A percentile compares a stretch with the other conserved stretches of the same genome.
Evolutionary conservation across 2,329 filamentous ascomycete genomes (phyloP).

Genomic region (Hypomyces rosellus): DNA sequence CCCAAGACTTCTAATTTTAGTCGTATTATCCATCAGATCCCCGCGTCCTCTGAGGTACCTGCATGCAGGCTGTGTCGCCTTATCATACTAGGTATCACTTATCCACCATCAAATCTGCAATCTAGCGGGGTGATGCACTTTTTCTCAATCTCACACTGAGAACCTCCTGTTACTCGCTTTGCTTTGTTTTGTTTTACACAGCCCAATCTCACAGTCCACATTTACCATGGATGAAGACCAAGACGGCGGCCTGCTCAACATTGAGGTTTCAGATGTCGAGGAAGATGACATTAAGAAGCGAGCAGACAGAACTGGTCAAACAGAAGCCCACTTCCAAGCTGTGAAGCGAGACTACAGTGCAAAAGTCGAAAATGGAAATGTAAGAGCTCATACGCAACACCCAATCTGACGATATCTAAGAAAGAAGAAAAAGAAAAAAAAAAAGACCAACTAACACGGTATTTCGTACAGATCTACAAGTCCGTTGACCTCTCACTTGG

Average conservation of each 20-base stretch:
- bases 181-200: background rate
- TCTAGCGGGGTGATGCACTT: too few species aligned
- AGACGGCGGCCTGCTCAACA: conserved; percentile 22
- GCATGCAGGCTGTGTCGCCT: too few species aligned
- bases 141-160: too few species aligned
- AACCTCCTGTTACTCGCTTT: background rate
- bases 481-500: conserved; percentile 36
- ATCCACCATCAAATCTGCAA: too few species aligned
- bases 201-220: background rate
- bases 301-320: conserved; percentile 35
- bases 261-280: conserved; percentile 26
- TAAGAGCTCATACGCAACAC: conserved; percentile 20
- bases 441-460: background rate
- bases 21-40: too few species aligned
- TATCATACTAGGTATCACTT: too few species aligned
- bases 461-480: conserved; percentile 35
- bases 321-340: conserved; percentile 43
- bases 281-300: conserved; percentile 24
- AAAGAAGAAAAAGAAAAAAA: too few species aligned
- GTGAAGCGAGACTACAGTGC: conserved; percentile 39
- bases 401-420: background rate
- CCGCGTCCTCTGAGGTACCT: too few species aligned
- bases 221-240: conserved; percentile 11
- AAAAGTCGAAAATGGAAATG: conserved; percentile 51
- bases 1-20: too few species aligned